A percentile compares a stretch with the other conserved stretches of the same genome.
Conservation (phyloP, 306 rosid genomes). For the Quercus ilex region DNA sequence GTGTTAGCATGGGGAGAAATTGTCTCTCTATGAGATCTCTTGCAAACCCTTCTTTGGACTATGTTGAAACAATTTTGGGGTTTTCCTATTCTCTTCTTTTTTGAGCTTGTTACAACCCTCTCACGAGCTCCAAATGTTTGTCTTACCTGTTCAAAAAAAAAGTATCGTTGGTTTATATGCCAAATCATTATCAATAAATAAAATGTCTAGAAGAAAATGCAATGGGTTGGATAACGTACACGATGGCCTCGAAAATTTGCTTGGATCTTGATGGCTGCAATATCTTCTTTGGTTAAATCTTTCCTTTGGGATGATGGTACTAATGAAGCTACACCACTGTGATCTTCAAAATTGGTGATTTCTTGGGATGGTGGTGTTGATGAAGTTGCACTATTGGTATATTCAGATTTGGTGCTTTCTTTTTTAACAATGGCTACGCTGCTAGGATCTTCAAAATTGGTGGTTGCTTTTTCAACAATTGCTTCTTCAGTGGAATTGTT, state of each 20-base stretch:
- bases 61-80: constrained; percentile 42
- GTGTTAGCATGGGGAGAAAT: constrained; percentile 23
- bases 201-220: neutral
- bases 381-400: too few species aligned
- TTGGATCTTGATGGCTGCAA: too few species aligned
- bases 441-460: constrained; percentile 3
- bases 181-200: too few species aligned
- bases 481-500: constrained; percentile 17
- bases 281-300: constrained; percentile 30
- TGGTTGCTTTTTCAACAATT: constrained; percentile 11
- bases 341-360: constrained; percentile 1
- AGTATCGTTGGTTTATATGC: neutral
- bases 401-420: too few species aligned
- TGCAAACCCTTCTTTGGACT: constrained; percentile 34
- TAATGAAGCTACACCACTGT: neutral
- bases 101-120: neutral
- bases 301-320: too few species aligned
- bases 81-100: constrained; percentile 28
- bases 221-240: too few species aligned
- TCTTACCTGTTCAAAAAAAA: neutral
- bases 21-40: constrained; percentile 34
- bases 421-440: neutral
- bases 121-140: neutral
- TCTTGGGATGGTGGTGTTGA: neutral
- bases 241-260: too few species aligned